A percentile compares a stretch with the other conserved stretches of the same genome.
Evolutionary conservation across 345 rosid species (phyloP).

Genomic region (Eucalyptus grandis): DNA sequence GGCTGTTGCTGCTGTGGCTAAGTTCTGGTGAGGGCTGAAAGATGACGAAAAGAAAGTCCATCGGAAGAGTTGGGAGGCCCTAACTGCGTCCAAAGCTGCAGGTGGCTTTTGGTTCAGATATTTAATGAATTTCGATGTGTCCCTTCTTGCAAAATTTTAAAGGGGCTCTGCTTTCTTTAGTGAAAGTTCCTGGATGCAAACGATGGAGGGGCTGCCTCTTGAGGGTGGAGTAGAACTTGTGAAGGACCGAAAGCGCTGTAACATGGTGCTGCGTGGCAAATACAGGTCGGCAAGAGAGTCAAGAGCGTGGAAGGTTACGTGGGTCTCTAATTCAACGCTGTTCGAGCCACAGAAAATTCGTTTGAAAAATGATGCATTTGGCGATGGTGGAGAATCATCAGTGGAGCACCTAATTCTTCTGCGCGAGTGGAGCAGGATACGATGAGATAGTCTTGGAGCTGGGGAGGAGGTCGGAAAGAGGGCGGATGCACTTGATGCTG

Average conservation of each 20-base stretch:
- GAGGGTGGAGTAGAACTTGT: neutral
- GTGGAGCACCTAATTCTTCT: neutral
- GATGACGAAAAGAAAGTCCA: neutral
- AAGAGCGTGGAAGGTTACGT: neutral
- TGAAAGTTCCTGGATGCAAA: neutral
- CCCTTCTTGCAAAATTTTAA: neutral
- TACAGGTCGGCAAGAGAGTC: neutral
- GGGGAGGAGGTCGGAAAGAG: neutral
- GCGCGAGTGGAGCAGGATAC: neutral
- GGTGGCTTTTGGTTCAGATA: neutral
- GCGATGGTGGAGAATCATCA: neutral
- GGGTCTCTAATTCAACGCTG: fast-evolving
- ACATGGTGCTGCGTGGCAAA: neutral
- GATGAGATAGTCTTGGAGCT: neutral
- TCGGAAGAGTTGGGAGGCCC: neutral
- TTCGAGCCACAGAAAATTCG: neutral
- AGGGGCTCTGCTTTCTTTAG: neutral
- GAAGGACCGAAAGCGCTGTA: neutral
- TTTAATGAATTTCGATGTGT: neutral
- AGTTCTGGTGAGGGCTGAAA: neutral
- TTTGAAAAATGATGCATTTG: neutral
- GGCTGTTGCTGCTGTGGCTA: neutral
- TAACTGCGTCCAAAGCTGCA: neutral
- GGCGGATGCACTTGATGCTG: neutral
- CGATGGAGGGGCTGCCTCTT: neutral